Base-by-base conservation (phyloP, 2,329 filamentous ascomycete species). In the Pseudogymnoascus destructans region DNA sequence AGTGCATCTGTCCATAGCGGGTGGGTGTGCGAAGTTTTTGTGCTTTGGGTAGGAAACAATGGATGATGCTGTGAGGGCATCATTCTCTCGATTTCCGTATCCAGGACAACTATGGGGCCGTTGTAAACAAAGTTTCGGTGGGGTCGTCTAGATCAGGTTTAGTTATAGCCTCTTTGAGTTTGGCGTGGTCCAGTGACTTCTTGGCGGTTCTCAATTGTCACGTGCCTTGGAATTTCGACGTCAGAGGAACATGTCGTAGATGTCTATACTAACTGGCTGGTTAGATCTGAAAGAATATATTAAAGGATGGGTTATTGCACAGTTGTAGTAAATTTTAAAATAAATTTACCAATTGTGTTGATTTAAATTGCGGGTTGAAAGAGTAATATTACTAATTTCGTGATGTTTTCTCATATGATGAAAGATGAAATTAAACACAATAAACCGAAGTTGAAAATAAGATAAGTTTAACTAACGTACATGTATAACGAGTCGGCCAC, bases 1-100 rank as follows among this genome's bases (percentile, higher is more conserved):
- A 1, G 77, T 80, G 65, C 82, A 74, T 63, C 74, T 74, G 58
- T 80, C 75, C 75, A 79, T 82, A 64, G 15, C 59, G 63, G 58
- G 64, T 68, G n/a, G n/a, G 46, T 30, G 13, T 52, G 25, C 46
- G 46, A 30, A 30, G 46, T 2, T 30, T 52, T 30, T 30, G 25
- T 17, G 15, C 46, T 52, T 52, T 52, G 46, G 10, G 46, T 30
- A 52, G 23, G 46, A 27, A 52, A 52, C 46, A 30, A 52, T 15
- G 46, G 25, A 30, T 52, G 46, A 52, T 52, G 46, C 46, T 52
- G 46, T 15, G 46, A 52, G 46, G 46, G 17, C 42, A 49, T 49
- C 21, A 49, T 27, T 27, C 42, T 27, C n/a, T 49, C 13, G 42
- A 49, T 27, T 49, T 49, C 42, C 42, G 46, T 52, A 52, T 15